These are phyloP conservation scores for Elsinoe ampelina DNA, from an alignment of 2,329 filamentous ascomycete genomes.

Conservation along the genomic window DNA sequence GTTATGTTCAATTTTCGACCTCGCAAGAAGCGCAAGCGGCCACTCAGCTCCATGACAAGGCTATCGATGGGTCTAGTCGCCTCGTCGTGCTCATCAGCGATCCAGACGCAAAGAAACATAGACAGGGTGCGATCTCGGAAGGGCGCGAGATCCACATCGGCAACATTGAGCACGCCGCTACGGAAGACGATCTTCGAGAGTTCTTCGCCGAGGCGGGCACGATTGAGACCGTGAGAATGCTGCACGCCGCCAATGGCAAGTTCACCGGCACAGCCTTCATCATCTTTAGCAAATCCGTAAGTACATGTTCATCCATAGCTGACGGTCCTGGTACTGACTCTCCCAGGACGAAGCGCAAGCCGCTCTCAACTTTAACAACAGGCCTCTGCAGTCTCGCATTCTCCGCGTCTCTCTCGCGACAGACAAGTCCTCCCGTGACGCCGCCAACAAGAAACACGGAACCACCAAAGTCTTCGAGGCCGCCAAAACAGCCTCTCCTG, in stretches of 20 bases:
- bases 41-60: conserved; percentile 60
- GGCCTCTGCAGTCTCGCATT: conserved; percentile 27
- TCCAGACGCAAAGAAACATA: conserved; percentile 65
- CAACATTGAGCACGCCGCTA: conserved; percentile 74
- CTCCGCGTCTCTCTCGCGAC: conserved; percentile 27
- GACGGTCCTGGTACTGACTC: not conserved
- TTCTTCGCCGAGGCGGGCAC: conserved; percentile 68
- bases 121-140: conserved; percentile 74
- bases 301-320: not conserved
- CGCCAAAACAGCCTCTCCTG: not conserved
- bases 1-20: conserved; percentile 82
- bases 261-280: conserved; percentile 75
- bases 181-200: conserved; percentile 59
- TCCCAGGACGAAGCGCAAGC: conserved; percentile 23
- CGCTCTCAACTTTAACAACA: conserved; percentile 28
- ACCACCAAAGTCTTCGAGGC: conserved; percentile 15
- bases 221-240: conserved; percentile 62
- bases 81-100: conserved; percentile 78
- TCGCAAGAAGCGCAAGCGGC: conserved; percentile 60
- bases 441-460: conserved; percentile 14
- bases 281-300: conserved; percentile 53
- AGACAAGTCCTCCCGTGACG: conserved; percentile 14
- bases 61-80: conserved; percentile 58
- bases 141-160: conserved; percentile 78
- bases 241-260: conserved; percentile 57